A percentile compares a stretch with the other conserved stretches of the same genome.
Conservation (phyloP, 768 basidiomycete genomes). For the Trametes gibbosa region DNA sequence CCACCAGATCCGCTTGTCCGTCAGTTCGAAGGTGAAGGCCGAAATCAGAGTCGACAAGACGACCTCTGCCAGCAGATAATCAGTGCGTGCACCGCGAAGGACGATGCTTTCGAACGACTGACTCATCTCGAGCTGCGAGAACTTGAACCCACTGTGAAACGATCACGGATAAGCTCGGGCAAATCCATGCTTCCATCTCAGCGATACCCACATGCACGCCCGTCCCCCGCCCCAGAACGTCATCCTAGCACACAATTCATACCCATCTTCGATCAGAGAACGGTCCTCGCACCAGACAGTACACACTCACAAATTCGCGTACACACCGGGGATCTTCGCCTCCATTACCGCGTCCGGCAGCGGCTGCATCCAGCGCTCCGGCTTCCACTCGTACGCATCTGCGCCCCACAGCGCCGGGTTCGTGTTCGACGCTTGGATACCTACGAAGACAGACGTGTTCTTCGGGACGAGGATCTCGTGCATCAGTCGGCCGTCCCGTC, state of each 20-base stretch:
- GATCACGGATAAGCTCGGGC: no score
- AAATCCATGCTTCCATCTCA: not conserved
- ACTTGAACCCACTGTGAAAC: slow-evolving; percentile 19
- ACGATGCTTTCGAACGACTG: not conserved
- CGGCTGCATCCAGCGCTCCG: slow-evolving; percentile 46
- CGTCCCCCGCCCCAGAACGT: slow-evolving; percentile 44
- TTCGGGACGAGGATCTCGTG: slow-evolving; percentile 38
- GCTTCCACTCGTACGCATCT: slow-evolving; percentile 50
- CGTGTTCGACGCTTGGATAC: slow-evolving; percentile 38
- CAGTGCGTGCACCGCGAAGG: not conserved
- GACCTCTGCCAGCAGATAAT: not conserved
- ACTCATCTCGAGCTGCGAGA: slow-evolving; percentile 25
- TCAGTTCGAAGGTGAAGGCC: slow-evolving; percentile 12
- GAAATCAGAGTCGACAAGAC: slow-evolving; percentile 11
- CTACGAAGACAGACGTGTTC: slow-evolving; percentile 38
- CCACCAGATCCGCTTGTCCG: slow-evolving; percentile 16
- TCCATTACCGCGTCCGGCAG: slow-evolving; percentile 36
- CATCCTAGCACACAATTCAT: slow-evolving; percentile 30
- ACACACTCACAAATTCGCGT: slow-evolving; percentile 40
- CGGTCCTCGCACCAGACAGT: not conserved
- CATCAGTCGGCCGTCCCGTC: slow-evolving; percentile 37
- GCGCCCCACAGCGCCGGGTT: slow-evolving; percentile 45
- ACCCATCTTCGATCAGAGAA: not conserved
- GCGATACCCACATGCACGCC: slow-evolving; percentile 41
- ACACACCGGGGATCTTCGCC: slow-evolving; percentile 43